Percentiles rank a stretch among this genome's conserved stretches.
phyloP scores from a whole-genome alignment of 208 protist genomes.

The Crithidia sp. region DNA sequence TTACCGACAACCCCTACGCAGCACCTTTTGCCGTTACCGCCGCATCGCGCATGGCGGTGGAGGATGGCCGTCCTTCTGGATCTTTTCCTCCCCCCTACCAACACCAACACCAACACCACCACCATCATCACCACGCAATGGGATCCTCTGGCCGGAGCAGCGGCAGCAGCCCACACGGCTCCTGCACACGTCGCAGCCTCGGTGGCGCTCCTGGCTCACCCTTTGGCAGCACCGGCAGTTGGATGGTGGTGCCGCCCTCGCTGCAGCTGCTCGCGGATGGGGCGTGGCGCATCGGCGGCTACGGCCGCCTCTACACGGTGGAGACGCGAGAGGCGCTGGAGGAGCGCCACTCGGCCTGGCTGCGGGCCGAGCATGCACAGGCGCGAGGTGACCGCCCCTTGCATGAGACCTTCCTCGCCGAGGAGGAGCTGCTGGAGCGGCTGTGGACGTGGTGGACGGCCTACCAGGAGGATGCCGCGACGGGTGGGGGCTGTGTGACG shows the following conservation, averaged over 20 bases:
- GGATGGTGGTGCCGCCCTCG: slow-evolving; percentile 21
- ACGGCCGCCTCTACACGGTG: slow-evolving; percentile 29
- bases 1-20: neutral
- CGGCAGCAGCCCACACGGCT: neutral
- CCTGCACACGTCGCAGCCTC: slow-evolving; percentile 1
- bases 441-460: slow-evolving; percentile 33
- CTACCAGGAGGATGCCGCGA: slow-evolving; percentile 7
- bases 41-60: neutral
- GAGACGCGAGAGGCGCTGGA: slow-evolving; percentile 28
- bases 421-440: slow-evolving; percentile 25
- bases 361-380: slow-evolving; percentile 20
- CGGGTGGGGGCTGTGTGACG: neutral
- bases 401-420: slow-evolving; percentile 10
- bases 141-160: neutral
- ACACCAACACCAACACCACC: neutral
- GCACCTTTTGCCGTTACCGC: neutral
- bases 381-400: neutral
- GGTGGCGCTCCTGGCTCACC: neutral
- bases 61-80: neutral
- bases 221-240: neutral
- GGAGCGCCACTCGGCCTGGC: slow-evolving; percentile 22
- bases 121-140: neutral
- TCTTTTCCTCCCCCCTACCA: neutral
- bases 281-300: slow-evolving; percentile 29
- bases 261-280: slow-evolving; percentile 31